Conservation (phyloP, 2,329 filamentous ascomycete species). For the Cryoendolithus antarcticus region DNA sequence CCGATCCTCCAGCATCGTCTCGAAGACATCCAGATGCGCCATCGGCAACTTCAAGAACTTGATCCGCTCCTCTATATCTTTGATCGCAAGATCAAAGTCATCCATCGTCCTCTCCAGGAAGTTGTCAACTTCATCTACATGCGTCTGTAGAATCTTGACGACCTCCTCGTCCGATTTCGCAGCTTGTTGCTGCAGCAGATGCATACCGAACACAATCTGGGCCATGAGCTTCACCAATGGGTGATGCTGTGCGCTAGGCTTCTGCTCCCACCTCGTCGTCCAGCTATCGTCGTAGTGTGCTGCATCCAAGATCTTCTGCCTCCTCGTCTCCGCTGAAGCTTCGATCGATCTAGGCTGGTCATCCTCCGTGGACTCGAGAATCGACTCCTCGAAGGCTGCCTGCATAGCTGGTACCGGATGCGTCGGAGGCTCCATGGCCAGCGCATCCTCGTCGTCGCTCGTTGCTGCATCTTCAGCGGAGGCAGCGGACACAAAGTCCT, state of each 20-base stretch:
- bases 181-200: conserved; percentile 70
- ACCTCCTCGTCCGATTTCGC: conserved; percentile 85
- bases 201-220: conserved; percentile 88
- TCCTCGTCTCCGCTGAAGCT: conserved; percentile 46
- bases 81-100: conserved; percentile 65
- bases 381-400: conserved; percentile 69
- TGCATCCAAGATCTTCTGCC: conserved; percentile 55
- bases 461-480: conserved; percentile 1
- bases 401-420: conserved; percentile 71
- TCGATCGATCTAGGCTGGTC: conserved; percentile 25
- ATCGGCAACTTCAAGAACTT: conserved; percentile 72
- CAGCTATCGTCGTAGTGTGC: conserved; percentile 58
- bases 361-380: conserved; percentile 53
- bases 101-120: conserved; percentile 79
- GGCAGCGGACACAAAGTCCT: conserved; percentile 3
- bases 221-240: conserved; percentile 81
- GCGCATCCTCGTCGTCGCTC: conserved; percentile 2
- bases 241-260: conserved; percentile 65
- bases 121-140: conserved; percentile 88
- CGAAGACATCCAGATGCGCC: conserved; percentile 69
- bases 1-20: conserved; percentile 75
- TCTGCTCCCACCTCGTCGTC: conserved; percentile 63
- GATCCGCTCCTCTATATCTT: conserved; percentile 70
- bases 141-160: conserved; percentile 74
- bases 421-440: conserved; percentile 26